Evolutionary conservation across 257 asterid genomes (phyloP).

Genomic region (Forsythia viridissima): DNA sequence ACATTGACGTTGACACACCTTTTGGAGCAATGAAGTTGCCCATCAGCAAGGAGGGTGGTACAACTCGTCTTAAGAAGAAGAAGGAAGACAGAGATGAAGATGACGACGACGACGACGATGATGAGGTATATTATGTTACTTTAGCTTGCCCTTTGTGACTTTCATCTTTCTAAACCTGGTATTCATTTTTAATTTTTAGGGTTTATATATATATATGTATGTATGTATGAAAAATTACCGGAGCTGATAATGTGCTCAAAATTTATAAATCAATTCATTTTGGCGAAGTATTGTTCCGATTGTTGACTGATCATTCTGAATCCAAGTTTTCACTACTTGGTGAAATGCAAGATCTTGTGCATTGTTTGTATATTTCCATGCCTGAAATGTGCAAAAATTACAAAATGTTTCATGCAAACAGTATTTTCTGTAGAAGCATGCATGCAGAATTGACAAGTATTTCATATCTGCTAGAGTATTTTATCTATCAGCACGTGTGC

Average conservation of each 20-base stretch:
- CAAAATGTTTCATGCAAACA: neutral
- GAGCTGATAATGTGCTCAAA: neutral
- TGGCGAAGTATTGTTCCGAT: neutral
- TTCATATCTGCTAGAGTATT: too few relatives aligned
- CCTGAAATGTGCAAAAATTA: neutral
- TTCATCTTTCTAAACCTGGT: neutral
- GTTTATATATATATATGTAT: neutral
- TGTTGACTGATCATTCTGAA: neutral
- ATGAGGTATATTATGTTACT: slow-evolving; percentile 48
- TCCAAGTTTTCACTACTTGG: neutral
- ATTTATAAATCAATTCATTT: neutral
- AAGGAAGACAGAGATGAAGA: slow-evolving; percentile 76
- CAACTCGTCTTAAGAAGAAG: slow-evolving; percentile 80
- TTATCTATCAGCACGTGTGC: neutral
- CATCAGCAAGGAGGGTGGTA: slow-evolving; percentile 86
- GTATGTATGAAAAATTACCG: neutral
- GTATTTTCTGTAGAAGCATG: too few relatives aligned
- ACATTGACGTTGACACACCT: slow-evolving; percentile 75
- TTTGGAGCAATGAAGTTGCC: slow-evolving; percentile 95
- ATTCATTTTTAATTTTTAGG: neutral
- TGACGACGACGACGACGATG: slow-evolving; percentile 46
- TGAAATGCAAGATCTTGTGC: neutral
- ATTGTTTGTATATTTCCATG: neutral
- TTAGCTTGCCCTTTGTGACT: neutral
- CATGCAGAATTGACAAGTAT: too few relatives aligned